Conservation (phyloP, 1,139 yeast species). For the Blastobotrys niveus region DNA sequence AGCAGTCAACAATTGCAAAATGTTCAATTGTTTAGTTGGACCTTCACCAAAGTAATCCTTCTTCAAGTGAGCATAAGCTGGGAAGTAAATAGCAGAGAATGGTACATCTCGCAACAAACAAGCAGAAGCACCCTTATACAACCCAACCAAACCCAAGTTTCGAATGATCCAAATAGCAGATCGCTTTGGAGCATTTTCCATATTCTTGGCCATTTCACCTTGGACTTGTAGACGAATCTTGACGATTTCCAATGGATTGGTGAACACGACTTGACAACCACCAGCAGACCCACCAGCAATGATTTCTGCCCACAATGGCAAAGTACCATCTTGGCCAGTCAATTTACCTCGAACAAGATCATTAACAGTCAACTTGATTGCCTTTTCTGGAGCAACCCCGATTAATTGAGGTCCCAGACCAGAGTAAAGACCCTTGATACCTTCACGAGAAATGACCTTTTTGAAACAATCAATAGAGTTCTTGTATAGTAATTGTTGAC, state of each 20-base stretch:
- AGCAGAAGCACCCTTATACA: slow-evolving; percentile 88
- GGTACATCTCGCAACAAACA: slow-evolving; percentile 95
- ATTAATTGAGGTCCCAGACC: slow-evolving; percentile 92
- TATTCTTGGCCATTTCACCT: slow-evolving; percentile 58
- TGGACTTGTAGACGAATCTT: slow-evolving; percentile 93
- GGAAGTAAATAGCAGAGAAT: slow-evolving; percentile 95
- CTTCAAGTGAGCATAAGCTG: slow-evolving; percentile 91
- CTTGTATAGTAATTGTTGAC: slow-evolving; percentile 49
- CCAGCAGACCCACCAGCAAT: slow-evolving; percentile 93
- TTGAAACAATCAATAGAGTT: slow-evolving; percentile 83
- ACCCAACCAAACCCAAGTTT: slow-evolving; percentile 75
- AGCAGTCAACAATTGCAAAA: slow-evolving; percentile 77
- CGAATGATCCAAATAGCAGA: slow-evolving; percentile 71
- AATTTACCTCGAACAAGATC: slow-evolving; percentile 78
- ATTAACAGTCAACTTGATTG: slow-evolving; percentile 90
- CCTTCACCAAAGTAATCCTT: slow-evolving; percentile 78
- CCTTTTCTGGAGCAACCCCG: slow-evolving; percentile 98
- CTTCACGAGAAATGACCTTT: slow-evolving; percentile 73
- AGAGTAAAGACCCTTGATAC: slow-evolving; percentile 81
- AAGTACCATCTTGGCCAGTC: slow-evolving; percentile 48
- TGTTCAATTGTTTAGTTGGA: slow-evolving; percentile 57
- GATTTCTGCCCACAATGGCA: slow-evolving; percentile 69
- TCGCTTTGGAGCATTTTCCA: slow-evolving; percentile 37
- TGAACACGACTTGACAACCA: slow-evolving; percentile 92
- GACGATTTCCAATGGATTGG: slow-evolving; percentile 93